A percentile compares a stretch with the other conserved stretches of the same genome.
These are phyloP conservation scores for Nicotiana tabacum DNA, from an alignment of 257 asterid genomes.

Conservation along the genomic window DNA sequence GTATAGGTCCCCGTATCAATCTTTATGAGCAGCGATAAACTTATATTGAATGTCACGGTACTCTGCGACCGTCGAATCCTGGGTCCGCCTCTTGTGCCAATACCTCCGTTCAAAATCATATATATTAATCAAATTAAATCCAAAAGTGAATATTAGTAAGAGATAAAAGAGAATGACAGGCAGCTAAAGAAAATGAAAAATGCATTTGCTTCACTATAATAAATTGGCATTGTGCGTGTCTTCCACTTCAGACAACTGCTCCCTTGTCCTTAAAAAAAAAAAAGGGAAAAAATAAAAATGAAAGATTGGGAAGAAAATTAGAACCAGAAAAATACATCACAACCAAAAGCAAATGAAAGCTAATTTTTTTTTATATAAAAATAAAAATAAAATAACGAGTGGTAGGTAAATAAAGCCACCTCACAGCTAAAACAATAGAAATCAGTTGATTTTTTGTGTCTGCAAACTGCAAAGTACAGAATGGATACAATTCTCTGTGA, in stretches of 20 bases:
- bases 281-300: no score
- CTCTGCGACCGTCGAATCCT: no score
- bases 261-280: background rate
- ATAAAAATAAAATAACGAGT: background rate
- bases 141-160: background rate
- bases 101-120: no score
- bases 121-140: no score
- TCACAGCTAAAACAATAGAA: background rate
- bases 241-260: background rate
- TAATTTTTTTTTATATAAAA: background rate
- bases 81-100: no score
- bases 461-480: background rate
- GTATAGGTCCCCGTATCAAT: no score
- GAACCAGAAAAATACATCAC: background rate
- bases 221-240: background rate
- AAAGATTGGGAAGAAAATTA: background rate
- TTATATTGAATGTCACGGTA: no score
- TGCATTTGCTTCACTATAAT: background rate
- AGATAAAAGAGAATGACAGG: no score
- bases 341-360: background rate
- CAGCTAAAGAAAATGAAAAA: no score
- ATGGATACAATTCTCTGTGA: constrained; percentile 71
- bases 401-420: background rate
- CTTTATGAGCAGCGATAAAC: no score
- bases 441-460: background rate